Evolutionary conservation across 305 asterid species (phyloP), one percentile per base, ranked within the genome.

Genomic region (Fraxinus greggii): DNA sequence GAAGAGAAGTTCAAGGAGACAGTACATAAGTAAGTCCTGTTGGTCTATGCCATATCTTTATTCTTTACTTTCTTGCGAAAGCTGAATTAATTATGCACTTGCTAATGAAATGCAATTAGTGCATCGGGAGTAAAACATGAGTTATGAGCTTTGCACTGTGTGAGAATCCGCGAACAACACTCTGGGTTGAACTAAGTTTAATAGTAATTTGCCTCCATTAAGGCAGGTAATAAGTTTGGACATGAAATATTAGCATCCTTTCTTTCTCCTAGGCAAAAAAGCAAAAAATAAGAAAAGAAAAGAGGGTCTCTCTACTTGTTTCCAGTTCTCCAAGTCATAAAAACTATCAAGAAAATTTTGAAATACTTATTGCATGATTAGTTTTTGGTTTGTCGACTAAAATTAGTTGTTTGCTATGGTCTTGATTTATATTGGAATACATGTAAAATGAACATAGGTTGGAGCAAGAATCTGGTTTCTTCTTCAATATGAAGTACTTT

Each of bases 1-100:
- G 99, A 95, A 89, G 99, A 95, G 92, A 93, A 95, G 86, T 95
- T 92, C 93, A 93, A 95, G 91, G 97, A 92, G 85, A 90, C 97
- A 51, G 97, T 95, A 59, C 98, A 94, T 82, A 94, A 92, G 99
- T 95, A 87, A 84, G 93, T 86, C 10, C 23, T 5, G 63, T 54
- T 54, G 63, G 24, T 54, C 2, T 5, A 67, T 75, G n/a, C 77
- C 4, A 75, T 81, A 54, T 82, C 32, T 38, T 45, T 33, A 31
- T 83, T 36, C 42, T 61, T 80, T 3, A 26, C 15, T 67, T 54
- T 45, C 17, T 45, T 48, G 24, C 26, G 2, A 42, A 77, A 33
- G 7, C 35, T 29, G 32, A 56, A 56, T 51, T 51, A 24, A 23
- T 29, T 35, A 1, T 54, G 75, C 32, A 76, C 26, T 31, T 82